Conservation (phyloP, 208 protist species). For the Leishmania lainsoni region DNA sequence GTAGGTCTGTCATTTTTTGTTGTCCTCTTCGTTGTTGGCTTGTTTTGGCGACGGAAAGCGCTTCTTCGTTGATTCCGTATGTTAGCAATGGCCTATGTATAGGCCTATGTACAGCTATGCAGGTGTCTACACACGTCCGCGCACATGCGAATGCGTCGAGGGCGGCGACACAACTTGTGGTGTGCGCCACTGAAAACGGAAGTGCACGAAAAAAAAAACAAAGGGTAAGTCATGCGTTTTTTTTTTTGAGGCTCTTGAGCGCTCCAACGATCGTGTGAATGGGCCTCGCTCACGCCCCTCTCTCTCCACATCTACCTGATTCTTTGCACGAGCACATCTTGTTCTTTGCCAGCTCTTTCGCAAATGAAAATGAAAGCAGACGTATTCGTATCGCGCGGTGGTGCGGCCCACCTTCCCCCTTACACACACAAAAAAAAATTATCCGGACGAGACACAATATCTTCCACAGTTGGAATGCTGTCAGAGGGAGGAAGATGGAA, state of each 20-base stretch:
- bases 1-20: too few relatives aligned
- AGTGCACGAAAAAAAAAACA: not conserved
- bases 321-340: not conserved
- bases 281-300: not conserved
- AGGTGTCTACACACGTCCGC: not conserved
- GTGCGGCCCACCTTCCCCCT: not conserved
- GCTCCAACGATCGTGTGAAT: not conserved
- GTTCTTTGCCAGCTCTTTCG: not conserved
- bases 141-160: not conserved
- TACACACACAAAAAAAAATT: not conserved
- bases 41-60: not conserved
- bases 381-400: not conserved
- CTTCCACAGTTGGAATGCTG: not conserved
- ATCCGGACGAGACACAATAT: not conserved
- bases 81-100: not conserved
- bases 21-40: too few relatives aligned
- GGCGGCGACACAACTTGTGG: not conserved
- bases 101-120: not conserved
- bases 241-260: not conserved
- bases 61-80: not conserved
- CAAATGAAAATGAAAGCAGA: not conserved
- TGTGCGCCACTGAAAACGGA: not conserved
- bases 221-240: not conserved
- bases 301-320: not conserved
- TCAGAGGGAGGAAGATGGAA: too few relatives aligned